Conservation (phyloP, 768 basidiomycete genomes). For the Pleurotus citrinopileatus region DNA sequence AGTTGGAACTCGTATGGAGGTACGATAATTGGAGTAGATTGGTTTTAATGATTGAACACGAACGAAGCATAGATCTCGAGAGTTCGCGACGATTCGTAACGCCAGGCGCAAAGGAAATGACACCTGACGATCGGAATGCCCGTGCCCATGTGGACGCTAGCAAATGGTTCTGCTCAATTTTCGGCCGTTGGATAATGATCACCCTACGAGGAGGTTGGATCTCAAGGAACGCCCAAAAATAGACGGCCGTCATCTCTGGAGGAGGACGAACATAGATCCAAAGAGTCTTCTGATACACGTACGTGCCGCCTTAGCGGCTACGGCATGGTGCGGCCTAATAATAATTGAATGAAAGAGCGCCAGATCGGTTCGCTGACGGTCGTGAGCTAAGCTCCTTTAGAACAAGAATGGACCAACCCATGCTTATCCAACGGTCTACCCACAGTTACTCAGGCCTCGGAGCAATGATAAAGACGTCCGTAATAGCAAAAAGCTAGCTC, state of each 20-base stretch:
- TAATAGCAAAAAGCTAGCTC: too few species aligned
- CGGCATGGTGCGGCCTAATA: background rate
- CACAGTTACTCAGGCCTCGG: background rate
- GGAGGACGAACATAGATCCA: background rate
- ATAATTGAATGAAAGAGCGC: background rate
- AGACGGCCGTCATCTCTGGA: background rate
- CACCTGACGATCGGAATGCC: background rate
- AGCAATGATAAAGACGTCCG: too few species aligned
- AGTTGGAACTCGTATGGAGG: conserved; percentile 2
- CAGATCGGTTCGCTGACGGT: conserved; percentile 3
- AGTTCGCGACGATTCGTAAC: too few species aligned
- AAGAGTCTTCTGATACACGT: background rate
- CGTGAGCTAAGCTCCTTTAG: background rate
- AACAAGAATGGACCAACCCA: background rate
- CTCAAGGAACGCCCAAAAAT: background rate
- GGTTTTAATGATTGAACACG: too few species aligned
- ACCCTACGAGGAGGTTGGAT: background rate
- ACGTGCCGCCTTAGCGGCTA: background rate
- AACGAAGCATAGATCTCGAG: too few species aligned
- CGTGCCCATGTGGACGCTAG: background rate
- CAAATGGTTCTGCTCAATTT: background rate
- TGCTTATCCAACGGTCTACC: background rate
- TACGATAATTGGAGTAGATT: background rate
- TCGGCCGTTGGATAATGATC: background rate
- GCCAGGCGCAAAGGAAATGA: background rate